Evolutionary conservation across 257 asterid genomes (phyloP).

Genomic region (Osmanthus fragrans): DNA sequence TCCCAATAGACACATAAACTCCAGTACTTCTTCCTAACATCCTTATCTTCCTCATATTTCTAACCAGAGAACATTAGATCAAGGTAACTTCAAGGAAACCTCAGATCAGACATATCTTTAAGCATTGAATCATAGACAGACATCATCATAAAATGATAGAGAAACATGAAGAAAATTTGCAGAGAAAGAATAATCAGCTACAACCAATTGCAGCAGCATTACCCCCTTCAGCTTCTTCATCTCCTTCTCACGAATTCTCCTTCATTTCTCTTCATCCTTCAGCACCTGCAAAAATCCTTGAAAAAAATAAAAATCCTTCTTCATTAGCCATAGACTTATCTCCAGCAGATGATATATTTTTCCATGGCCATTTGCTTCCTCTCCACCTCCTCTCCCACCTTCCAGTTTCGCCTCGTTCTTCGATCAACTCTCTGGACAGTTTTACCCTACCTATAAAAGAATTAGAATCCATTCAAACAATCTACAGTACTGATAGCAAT

Average conservation of each 20-base stretch:
- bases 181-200: background rate
- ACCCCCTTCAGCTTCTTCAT: conserved; percentile 41
- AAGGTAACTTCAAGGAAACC: background rate
- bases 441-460: conserved; percentile 62
- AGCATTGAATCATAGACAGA: conserved; percentile 16
- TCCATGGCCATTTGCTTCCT: conserved; percentile 90
- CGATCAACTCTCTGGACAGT: conserved; percentile 63
- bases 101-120: conserved; percentile 9
- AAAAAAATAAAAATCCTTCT: conserved; percentile 30
- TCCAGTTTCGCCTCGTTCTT: conserved; percentile 68
- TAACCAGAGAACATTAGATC: conserved; percentile 7
- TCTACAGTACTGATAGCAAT: conserved; percentile 3
- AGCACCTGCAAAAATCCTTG: conserved; percentile 17
- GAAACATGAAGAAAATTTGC: conserved; percentile 19
- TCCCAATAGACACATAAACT: background rate
- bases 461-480: background rate
- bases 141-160: conserved; percentile 23
- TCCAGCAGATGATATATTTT: conserved; percentile 97
- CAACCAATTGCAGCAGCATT: conserved; percentile 10
- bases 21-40: conserved; percentile 24
- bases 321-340: conserved; percentile 68
- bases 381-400: conserved; percentile 78
- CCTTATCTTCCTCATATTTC: conserved; percentile 32
- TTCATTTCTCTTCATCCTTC: conserved; percentile 65
- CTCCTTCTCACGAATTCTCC: conserved; percentile 58